Conservation (phyloP, 768 basidiomycete species). For the Xanthoconium purpureum region DNA sequence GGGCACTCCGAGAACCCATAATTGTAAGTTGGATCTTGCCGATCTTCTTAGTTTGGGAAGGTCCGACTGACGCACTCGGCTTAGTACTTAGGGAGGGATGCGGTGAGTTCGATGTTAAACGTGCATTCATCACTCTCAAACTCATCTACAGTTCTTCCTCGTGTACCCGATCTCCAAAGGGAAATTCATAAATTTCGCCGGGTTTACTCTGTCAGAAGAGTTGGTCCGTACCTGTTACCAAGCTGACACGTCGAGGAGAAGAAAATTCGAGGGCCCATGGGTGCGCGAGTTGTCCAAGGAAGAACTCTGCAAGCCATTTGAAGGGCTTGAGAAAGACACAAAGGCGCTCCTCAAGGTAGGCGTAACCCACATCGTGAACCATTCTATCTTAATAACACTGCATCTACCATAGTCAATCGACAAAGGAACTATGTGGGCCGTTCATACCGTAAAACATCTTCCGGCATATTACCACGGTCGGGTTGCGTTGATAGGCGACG, state of each 20-base stretch:
- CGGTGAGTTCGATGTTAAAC: constrained; percentile 30
- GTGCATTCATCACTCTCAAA: neutral
- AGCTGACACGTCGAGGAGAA: constrained; percentile 12
- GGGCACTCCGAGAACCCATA: constrained; percentile 43
- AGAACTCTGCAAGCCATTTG: constrained; percentile 46
- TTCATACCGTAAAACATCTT: constrained; percentile 55
- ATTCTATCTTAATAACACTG: neutral
- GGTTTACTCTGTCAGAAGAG: constrained; percentile 49
- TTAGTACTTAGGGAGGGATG: constrained; percentile 57
- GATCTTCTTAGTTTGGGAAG: neutral
- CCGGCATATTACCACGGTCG: constrained; percentile 49
- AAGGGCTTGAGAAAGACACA: constrained; percentile 58
- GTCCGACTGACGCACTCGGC: neutral
- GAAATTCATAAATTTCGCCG: constrained; percentile 59
- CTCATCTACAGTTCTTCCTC: constrained; percentile 47
- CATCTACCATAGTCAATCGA: constrained; percentile 46
- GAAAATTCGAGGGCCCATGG: constrained; percentile 39
- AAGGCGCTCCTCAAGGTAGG: constrained; percentile 52
- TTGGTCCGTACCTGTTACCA: constrained; percentile 47
- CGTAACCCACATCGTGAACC: constrained; percentile 6
- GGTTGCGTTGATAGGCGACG: constrained; percentile 47
- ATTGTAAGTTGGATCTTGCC: constrained; percentile 37
- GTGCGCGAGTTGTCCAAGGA: constrained; percentile 43
- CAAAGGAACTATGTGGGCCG: constrained; percentile 56
- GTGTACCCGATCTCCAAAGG: constrained; percentile 61